These are phyloP conservation scores for Plasmodiophora brassicae DNA, from an alignment of 208 protist species.

Conservation along the genomic window DNA sequence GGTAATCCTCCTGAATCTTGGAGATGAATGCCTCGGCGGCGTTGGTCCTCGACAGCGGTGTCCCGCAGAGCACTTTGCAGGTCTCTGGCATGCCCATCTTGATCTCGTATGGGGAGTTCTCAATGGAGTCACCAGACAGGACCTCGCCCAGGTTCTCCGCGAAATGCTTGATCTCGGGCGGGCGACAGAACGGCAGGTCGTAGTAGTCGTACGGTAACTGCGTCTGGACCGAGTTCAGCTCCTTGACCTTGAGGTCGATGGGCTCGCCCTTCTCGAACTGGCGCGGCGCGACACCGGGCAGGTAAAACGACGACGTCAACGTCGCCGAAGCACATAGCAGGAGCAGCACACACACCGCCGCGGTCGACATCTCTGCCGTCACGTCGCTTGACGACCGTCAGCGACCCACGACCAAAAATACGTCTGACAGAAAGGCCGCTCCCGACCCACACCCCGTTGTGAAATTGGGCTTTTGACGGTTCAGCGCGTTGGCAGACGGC, in stretches of 20 bases:
- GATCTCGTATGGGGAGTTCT: slow-evolving; percentile 78
- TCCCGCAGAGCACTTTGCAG: slow-evolving; percentile 57
- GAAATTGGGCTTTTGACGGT: no score
- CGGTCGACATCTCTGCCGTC: no score
- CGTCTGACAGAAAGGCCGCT: no score
- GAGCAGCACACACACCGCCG: no score
- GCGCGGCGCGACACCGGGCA: slow-evolving; percentile 49
- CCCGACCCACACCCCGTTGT: no score
- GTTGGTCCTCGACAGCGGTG: background rate
- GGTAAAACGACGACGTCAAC: slow-evolving; percentile 42
- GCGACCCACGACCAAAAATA: no score
- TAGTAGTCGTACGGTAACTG: slow-evolving; percentile 88
- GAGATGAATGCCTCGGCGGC: slow-evolving; percentile 30
- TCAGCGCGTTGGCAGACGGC: no score
- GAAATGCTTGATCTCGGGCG: slow-evolving; percentile 45
- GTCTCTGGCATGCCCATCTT: slow-evolving; percentile 40
- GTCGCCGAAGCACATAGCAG: no score
- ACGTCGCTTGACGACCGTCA: no score
- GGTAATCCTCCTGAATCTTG: slow-evolving; percentile 50
- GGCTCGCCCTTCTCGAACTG: slow-evolving; percentile 44
- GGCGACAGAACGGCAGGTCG: slow-evolving; percentile 74
- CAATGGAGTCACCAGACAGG: slow-evolving; percentile 81
- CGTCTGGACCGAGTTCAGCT: slow-evolving; percentile 73
- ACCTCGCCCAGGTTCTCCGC: slow-evolving; percentile 84
- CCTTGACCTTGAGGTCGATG: slow-evolving; percentile 68